Evolutionary conservation across 2,329 filamentous ascomycete species (phyloP).

Genomic region (Aspergillus costaricaensis): DNA sequence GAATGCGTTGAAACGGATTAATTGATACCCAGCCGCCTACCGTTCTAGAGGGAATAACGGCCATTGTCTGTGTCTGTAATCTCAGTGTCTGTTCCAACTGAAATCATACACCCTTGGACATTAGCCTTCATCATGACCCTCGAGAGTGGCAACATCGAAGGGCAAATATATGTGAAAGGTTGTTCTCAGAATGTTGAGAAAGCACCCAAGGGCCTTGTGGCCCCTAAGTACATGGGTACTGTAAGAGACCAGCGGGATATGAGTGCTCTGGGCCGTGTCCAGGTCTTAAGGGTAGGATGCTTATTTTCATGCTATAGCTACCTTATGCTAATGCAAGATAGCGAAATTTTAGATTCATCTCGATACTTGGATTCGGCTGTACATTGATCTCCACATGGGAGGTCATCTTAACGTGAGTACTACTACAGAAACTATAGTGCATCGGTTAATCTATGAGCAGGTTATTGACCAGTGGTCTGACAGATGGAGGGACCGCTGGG

Average conservation of each 20-base stretch:
- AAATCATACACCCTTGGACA: too few species aligned
- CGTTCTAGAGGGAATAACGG: background rate
- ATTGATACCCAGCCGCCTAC: background rate
- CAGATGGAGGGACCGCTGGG: conserved; percentile 42
- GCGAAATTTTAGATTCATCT: conserved; percentile 50
- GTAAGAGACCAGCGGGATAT: conserved; percentile 40
- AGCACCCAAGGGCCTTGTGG: conserved; percentile 31
- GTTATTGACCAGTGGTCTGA: conserved; percentile 33
- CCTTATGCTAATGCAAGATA: conserved; percentile 21
- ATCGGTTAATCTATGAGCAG: conserved; percentile 23
- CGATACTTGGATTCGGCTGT: conserved; percentile 49
- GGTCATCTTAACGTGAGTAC: conserved; percentile 41
- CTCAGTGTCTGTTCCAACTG: too few species aligned
- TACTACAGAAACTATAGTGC: background rate
- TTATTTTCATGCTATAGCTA: background rate
- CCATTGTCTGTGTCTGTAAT: background rate
- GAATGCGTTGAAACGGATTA: background rate
- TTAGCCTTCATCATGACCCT: background rate
- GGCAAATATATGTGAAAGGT: background rate
- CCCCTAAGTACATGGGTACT: conserved; percentile 41
- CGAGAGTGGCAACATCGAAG: background rate
- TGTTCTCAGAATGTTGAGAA: conserved; percentile 22
- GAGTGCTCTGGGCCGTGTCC: conserved; percentile 41
- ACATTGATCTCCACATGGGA: conserved; percentile 49
- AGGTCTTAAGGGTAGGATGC: conserved; percentile 39